phyloP scores from a whole-genome alignment of 257 asterid species.

The Nicotiana obtusifolia region DNA sequence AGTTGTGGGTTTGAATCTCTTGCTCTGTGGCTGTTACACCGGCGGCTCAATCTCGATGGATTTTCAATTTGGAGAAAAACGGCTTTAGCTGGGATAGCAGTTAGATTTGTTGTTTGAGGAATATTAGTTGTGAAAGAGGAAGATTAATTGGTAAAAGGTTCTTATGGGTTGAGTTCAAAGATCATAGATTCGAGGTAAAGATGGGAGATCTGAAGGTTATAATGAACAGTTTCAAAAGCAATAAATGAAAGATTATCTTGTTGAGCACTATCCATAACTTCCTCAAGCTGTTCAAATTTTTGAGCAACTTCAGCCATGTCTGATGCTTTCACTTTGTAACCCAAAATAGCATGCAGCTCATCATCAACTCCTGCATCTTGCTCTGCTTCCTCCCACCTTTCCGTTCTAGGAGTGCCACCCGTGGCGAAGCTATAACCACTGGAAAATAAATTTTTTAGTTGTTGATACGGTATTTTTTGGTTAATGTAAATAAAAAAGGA shows the following conservation, averaged over 20 bases:
- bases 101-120: conserved; percentile 24
- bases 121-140: not conserved
- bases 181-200: conserved; percentile 81
- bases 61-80: conserved; percentile 31
- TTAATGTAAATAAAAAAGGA: too few species aligned
- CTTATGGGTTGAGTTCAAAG: conserved; percentile 44
- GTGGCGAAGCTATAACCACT: not conserved
- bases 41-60: too few species aligned
- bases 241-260: conserved; percentile 43
- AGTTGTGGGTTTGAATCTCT: conserved; percentile 32
- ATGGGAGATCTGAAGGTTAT: conserved; percentile 80
- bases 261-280: conserved; percentile 39
- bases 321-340: conserved; percentile 54
- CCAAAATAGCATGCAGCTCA: conserved; percentile 59
- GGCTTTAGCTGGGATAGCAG: conserved; percentile 72
- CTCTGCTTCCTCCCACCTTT: conserved; percentile 32
- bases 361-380: conserved; percentile 41
- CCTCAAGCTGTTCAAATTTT: conserved; percentile 59
- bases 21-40: conserved; percentile 33
- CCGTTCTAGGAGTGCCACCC: conserved; percentile 18
- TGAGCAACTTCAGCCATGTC: conserved; percentile 76
- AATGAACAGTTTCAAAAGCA: conserved; percentile 56
- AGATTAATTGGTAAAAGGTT: conserved; percentile 8
- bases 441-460: not conserved
- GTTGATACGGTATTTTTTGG: not conserved